Percentiles rank a stretch among this genome's conserved stretches.
These are phyloP conservation scores for Tetrapisispora fleetii DNA, from an alignment of 805 yeast genomes.

Conservation along the genomic window DNA sequence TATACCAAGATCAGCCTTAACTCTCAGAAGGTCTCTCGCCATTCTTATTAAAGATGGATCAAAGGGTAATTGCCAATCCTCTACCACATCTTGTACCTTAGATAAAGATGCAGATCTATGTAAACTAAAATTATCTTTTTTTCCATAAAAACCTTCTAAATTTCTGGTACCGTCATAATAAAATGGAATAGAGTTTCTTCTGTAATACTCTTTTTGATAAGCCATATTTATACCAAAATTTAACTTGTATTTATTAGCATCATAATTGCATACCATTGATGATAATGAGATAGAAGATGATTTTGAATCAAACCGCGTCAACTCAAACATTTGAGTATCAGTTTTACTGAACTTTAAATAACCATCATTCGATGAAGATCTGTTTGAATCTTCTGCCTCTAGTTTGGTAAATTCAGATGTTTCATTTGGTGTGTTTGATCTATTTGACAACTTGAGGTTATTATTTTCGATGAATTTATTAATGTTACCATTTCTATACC, in stretches of 20 bases:
- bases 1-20: constrained; percentile 10
- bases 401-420: background rate
- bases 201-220: constrained; percentile 19
- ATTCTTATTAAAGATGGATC: constrained; percentile 23
- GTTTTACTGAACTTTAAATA: background rate
- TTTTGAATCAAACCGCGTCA: constrained; percentile 6
- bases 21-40: constrained; percentile 21
- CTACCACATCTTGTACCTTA: constrained; percentile 17
- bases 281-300: constrained; percentile 16
- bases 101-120: constrained; percentile 20
- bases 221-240: constrained; percentile 11
- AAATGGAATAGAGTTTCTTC: constrained; percentile 22
- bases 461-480: constrained; percentile 9
- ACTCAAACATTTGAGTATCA: background rate
- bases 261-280: constrained; percentile 21
- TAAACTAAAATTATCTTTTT: background rate
- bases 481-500: constrained; percentile 19
- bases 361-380: constrained; percentile 1
- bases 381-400: background rate
- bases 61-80: constrained; percentile 24
- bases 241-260: constrained; percentile 12
- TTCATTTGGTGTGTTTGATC: background rate
- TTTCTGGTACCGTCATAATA: constrained; percentile 1
- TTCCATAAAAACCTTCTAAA: background rate
- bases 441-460: background rate